These are phyloP conservation scores for Laguncularia racemosa DNA, from an alignment of 345 rosid genomes.

Conservation along the genomic window DNA sequence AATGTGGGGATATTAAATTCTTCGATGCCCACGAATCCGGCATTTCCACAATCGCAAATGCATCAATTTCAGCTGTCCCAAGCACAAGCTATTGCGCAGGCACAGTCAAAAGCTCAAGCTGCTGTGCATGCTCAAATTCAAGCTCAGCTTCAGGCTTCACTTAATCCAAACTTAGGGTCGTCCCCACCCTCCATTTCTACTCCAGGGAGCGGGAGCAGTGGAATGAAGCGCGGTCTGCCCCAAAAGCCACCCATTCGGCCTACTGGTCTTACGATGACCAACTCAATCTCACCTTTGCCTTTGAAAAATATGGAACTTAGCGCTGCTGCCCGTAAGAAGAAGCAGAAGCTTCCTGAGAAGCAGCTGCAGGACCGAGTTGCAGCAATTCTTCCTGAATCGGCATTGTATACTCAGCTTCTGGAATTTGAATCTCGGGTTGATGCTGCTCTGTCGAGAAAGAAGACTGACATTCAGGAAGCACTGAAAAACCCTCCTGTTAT, in stretches of 20 bases:
- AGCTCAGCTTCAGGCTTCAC: conserved; percentile 42
- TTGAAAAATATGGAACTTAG: conserved; percentile 73
- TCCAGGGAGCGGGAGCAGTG: conserved; percentile 41
- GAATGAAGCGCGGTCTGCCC: conserved; percentile 41
- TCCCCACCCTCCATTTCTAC: conserved; percentile 60
- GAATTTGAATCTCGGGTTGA: conserved; percentile 93
- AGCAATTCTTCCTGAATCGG: conserved; percentile 92
- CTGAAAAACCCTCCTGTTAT: conserved; percentile 84
- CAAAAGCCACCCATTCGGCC: conserved; percentile 77
- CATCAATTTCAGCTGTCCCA: conserved; percentile 25
- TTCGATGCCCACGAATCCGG: conserved; percentile 43
- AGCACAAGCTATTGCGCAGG: conserved; percentile 31
- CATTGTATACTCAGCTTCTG: conserved; percentile 91
- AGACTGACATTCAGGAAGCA: conserved; percentile 93
- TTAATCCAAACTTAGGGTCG: conserved; percentile 57
- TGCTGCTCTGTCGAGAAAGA: conserved; percentile 84
- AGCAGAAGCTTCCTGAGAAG: conserved; percentile 91
- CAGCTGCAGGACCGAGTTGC: conserved; percentile 89
- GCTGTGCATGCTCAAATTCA: conserved; percentile 70
- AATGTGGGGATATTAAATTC: conserved; percentile 64
- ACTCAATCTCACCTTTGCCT: conserved; percentile 63
- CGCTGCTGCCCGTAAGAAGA: conserved; percentile 76
- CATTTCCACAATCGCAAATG: conserved; percentile 44
- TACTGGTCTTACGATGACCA: conserved; percentile 52
- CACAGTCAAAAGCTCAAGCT: conserved; percentile 24